Evolutionary conservation across 805 yeast species (phyloP).

Genomic region (Starmerella apis): DNA sequence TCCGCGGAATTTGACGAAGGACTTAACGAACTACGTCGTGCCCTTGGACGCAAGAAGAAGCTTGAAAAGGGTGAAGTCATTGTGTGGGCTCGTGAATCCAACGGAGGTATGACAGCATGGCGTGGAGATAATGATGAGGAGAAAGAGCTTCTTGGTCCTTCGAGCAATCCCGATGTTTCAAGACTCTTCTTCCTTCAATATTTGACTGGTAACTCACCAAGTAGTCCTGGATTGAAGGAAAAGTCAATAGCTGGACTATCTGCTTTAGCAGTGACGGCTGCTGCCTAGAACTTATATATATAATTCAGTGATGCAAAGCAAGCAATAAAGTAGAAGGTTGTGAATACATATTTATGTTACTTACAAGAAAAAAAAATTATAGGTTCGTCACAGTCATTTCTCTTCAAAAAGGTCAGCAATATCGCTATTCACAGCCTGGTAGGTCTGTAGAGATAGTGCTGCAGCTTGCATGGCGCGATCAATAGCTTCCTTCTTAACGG

Average conservation of each 20-base stretch:
- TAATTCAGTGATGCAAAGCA: background rate
- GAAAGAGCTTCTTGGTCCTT: constrained; percentile 44
- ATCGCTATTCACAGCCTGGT: constrained; percentile 28
- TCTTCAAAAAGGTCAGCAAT: constrained; percentile 13
- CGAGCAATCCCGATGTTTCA: constrained; percentile 51
- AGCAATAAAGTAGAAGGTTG: background rate
- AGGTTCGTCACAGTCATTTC: background rate
- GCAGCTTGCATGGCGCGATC: constrained; percentile 34
- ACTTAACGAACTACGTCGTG: constrained; percentile 51
- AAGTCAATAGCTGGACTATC: constrained; percentile 18
- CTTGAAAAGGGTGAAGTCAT: constrained; percentile 67
- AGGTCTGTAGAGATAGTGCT: constrained; percentile 29
- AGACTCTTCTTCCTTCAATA: constrained; percentile 66
- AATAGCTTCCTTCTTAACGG: constrained; percentile 27
- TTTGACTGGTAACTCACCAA: constrained; percentile 56
- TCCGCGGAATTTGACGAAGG: constrained; percentile 48
- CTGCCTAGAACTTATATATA: background rate
- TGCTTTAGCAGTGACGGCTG: background rate
- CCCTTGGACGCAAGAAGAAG: constrained; percentile 55
- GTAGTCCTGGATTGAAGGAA: constrained; percentile 42
- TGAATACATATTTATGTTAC: background rate
- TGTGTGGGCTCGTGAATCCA: constrained; percentile 43
- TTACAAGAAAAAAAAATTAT: no score
- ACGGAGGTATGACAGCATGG: constrained; percentile 40
- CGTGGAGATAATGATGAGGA: constrained; percentile 28